Base-by-base conservation (phyloP, 805 yeast genomes). In the Scheffersomyces stipitis region DNA sequence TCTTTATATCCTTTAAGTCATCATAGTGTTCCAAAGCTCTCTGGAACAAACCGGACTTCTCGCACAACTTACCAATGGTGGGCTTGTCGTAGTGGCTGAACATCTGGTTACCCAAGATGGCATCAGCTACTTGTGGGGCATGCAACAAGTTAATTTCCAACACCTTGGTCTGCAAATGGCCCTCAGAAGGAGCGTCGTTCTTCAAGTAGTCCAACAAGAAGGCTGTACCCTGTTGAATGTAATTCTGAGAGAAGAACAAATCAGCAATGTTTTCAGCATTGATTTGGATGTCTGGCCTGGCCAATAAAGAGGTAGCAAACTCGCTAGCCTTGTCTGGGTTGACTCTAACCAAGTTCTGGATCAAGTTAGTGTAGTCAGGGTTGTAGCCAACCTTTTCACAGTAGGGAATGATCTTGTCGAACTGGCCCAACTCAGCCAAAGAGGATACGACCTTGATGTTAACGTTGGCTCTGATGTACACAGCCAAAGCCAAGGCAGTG, bases 91-190 rank as follows among this genome's bases (percentile, higher is more conserved):
- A 93, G 60, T 90, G 96, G 48, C 90, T 80, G 70, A 95, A 93
- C 87, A 93, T 91, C 42, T 83, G 81, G 64, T 91, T 93, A 42
- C 97, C 96, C 54, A 93, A 75, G 49, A 93, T 93, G 15, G 99
- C 99, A 66, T 93, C 99, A 29, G 99, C 99, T 39, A 93, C 99
- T 74, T 93, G 99, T 34, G 99, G 99, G 13, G 99, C 99, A 61
- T 90, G 95, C 58, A 87, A 64, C 60, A 93, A 73, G 64, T 93
- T 93, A 49, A 87, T 88, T 66, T 93, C 99, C 49, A 93, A 77
- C 34, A 93, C 79, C 56, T 95, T 81, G 6, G 99, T 93, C 73
- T 93, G 99, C 57, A 93, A 73, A 56, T 89, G 96, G 13, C 96
- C 97, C 58, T 93, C 96, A 45, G 90, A 84, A 28, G 98, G 97